Conservation (phyloP, 2,329 filamentous ascomycete species). For the Aureobasidium vineae region DNA sequence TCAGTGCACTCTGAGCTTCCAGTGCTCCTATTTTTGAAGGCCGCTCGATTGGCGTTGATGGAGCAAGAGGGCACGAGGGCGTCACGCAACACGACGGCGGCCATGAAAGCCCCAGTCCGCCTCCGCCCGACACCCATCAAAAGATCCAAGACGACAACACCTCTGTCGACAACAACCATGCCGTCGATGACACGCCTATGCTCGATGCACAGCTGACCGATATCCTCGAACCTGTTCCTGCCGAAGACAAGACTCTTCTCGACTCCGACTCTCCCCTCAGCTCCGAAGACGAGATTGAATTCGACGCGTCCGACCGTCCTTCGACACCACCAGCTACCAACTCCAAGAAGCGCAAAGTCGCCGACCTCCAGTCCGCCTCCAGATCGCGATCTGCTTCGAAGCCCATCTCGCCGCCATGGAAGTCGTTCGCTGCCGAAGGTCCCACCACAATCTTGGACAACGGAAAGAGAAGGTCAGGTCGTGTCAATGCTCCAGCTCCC, state of each 20-base stretch:
- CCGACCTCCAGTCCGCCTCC: conserved; percentile 36
- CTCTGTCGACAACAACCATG: neutral
- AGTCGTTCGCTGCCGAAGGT: conserved; percentile 76
- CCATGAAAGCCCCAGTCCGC: conserved; percentile 31
- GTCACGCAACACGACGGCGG: conserved; percentile 31
- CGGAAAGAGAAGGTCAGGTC: conserved; percentile 60
- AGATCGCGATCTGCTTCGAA: conserved; percentile 34
- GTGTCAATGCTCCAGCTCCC: conserved; percentile 52
- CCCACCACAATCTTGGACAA: conserved; percentile 76
- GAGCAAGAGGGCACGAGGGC: conserved; percentile 32
- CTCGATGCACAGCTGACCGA: conserved; percentile 18
- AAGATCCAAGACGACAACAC: neutral
- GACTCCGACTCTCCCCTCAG: conserved; percentile 8
- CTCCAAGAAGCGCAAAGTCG: conserved; percentile 63
- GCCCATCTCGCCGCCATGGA: conserved; percentile 72
- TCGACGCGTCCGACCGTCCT: conserved; percentile 24
- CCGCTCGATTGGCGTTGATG: conserved; percentile 29
- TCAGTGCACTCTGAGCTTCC: conserved; percentile 26
- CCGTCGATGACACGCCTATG: conserved; percentile 18
- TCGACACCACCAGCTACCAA: conserved; percentile 28
- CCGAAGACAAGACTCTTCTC: neutral
- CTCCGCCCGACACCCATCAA: conserved; percentile 25
- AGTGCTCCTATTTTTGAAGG: conserved; percentile 14
- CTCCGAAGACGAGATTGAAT: conserved; percentile 8
- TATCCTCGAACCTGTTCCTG: neutral